Base-by-base conservation (phyloP, 257 asterid species). In the Buddleja alternifolia region DNA sequence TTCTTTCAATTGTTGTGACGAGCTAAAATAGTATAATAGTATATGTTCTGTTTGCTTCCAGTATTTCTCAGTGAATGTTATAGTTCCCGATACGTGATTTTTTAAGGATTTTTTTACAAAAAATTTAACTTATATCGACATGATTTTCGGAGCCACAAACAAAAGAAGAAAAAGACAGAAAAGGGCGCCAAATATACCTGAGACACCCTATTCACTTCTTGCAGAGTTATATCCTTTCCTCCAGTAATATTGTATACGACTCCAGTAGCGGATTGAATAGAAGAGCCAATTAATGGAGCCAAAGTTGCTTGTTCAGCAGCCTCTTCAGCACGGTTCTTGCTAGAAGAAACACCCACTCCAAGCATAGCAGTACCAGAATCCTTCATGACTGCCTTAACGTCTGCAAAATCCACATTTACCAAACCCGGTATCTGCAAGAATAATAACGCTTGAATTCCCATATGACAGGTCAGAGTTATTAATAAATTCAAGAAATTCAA, bases 341-440 rank as follows among this genome's bases (percentile, higher is more conserved):
- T 94, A 52, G 98, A 91, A 5, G 34, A 94, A 51, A 94, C 98
- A 40, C 99, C 99, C 23, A 91, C 97, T 19, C 99, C 98, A 29
- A 91, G 96, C 99, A 94, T 94, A n/a, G 99, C 99, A 44, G 99
- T 91, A 40, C 99, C 98, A 42, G 99, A 94, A 66, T 94, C 88
- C 79, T 91, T 89, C 99, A 94, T 94, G n/a, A 94, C 97, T 42
- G 99, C 97, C 82, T 86, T 89, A 10, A 94, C 98, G 75, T 94
- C 99, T 9, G 99, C 98, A 80, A 94, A 94, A 78, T 94, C 99
- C 73, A 91, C 99, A 77, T 94, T 94, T 67, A 94, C 99, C 77
- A 94, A 83, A 57, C 99, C 98, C 23, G 98, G 97, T 63, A 94
- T 89, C 99, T 94, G 84, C 84, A 80, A 19, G 48, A 75, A 78